These are phyloP conservation scores for Neonectria punicea DNA, from an alignment of 2,329 filamentous ascomycete genomes.

Conservation along the genomic window DNA sequence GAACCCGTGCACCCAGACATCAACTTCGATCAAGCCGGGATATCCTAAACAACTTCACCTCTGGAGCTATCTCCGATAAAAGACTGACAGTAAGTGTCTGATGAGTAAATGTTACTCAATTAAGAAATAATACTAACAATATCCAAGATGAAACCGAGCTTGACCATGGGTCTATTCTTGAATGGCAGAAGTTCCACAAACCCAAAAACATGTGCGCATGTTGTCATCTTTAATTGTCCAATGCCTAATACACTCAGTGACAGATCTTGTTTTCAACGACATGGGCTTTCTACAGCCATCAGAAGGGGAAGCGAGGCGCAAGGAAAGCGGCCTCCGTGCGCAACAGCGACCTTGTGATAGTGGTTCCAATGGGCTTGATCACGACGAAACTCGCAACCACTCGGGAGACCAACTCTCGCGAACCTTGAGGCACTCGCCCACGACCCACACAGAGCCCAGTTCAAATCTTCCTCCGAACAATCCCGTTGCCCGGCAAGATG, in stretches of 20 bases:
- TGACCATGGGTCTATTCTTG: conserved; percentile 48
- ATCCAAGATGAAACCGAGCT: conserved; percentile 47
- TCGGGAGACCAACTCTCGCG: no score
- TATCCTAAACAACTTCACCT: conserved; percentile 66
- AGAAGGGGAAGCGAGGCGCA: conserved; percentile 18
- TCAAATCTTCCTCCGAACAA: not conserved
- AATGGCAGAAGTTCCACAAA: conserved; percentile 45
- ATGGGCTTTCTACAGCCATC: conserved; percentile 54
- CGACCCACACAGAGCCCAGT: not conserved
- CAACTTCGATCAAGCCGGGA: conserved; percentile 53
- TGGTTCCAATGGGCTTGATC: conserved; percentile 5
- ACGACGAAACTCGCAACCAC: not conserved
- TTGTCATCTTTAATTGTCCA: not conserved
- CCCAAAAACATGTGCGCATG: conserved; percentile 31
- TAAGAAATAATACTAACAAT: not conserved
- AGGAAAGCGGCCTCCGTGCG: conserved; percentile 21
- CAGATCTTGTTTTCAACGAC: conserved; percentile 63
- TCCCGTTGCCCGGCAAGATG: not conserved
- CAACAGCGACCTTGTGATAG: conserved; percentile 30
- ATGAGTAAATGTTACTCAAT: not conserved
- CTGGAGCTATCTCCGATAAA: conserved; percentile 59
- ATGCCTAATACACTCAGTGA: conserved; percentile 48
- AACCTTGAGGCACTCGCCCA: not conserved
- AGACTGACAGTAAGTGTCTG: conserved; percentile 45
- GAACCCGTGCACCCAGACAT: conserved; percentile 38